Percentiles rank a stretch among this genome's conserved stretches.
phyloP scores from a whole-genome alignment of 495 filamentous ascomycete genomes.

The Apodospora peruviana region DNA sequence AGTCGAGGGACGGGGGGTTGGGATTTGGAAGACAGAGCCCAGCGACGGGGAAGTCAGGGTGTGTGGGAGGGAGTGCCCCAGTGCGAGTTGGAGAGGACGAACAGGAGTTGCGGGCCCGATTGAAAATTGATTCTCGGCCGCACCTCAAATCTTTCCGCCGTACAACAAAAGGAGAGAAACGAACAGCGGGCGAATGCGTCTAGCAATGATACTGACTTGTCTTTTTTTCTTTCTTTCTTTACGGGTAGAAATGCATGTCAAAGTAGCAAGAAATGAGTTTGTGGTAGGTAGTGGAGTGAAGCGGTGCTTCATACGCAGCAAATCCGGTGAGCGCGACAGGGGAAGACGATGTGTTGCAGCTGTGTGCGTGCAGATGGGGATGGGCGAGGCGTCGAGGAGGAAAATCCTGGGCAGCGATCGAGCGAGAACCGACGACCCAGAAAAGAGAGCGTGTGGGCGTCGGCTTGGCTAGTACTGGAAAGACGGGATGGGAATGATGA shows the following conservation, averaged over 20 bases:
- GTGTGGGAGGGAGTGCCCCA: background rate
- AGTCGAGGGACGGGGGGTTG: conserved; percentile 29
- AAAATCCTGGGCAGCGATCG: conserved; percentile 20
- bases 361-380: conserved; percentile 12
- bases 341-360: conserved; percentile 13
- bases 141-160: conserved; percentile 14
- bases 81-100: conserved; percentile 3
- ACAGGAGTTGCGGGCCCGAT: conserved; percentile 16
- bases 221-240: background rate
- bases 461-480: too few species aligned
- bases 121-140: conserved; percentile 16
- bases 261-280: conserved; percentile 1
- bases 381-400: background rate
- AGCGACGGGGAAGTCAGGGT: conserved; percentile 1
- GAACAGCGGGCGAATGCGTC: background rate
- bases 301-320: background rate
- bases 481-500: conserved; percentile 2
- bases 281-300: background rate
- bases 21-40: conserved; percentile 17
- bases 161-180: background rate
- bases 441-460: conserved; percentile 1
- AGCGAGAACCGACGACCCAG: conserved; percentile 2
- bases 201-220: background rate
- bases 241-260: conserved; percentile 2
- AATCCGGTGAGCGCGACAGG: conserved; percentile 9